A percentile compares a stretch with the other conserved stretches of the same genome.
Conservation (phyloP, 768 basidiomycete species). For the Scleroderma citrinum region DNA sequence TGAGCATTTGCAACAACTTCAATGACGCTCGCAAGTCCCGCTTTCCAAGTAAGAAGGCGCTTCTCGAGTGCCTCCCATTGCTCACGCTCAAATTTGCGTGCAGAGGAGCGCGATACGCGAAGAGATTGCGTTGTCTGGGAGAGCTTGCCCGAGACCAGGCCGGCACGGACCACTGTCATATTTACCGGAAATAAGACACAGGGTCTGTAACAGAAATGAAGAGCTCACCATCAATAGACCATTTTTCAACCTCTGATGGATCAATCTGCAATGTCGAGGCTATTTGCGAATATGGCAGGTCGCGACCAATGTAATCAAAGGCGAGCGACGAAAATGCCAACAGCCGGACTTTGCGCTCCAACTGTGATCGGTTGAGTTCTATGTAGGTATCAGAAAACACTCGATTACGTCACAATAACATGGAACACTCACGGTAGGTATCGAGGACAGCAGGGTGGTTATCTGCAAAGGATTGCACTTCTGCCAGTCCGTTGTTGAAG, state of each 20-base stretch:
- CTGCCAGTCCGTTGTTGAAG: constrained; percentile 54
- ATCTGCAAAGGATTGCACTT: constrained; percentile 57
- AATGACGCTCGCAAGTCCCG: constrained; percentile 60
- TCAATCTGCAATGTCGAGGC: constrained; percentile 63
- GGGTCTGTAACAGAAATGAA: not conserved
- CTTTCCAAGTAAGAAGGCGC: constrained; percentile 72
- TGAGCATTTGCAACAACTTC: constrained; percentile 61
- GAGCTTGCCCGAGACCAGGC: constrained; percentile 75
- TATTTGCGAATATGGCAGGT: constrained; percentile 66
- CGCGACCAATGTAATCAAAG: constrained; percentile 69
- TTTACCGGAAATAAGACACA: not conserved
- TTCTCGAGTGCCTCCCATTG: constrained; percentile 80
- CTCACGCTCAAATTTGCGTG: constrained; percentile 67
- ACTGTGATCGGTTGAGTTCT: constrained; percentile 53
- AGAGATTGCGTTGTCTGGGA: constrained; percentile 74
- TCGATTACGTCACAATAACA: not conserved
- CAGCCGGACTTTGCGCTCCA: constrained; percentile 77
- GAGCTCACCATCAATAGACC: constrained; percentile 76
- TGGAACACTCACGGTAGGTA: constrained; percentile 47
- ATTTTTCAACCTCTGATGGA: constrained; percentile 66
- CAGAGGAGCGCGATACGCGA: constrained; percentile 65
- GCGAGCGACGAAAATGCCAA: constrained; percentile 71
- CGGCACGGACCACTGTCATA: constrained; percentile 66
- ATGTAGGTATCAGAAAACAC: not conserved
- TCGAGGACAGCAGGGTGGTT: constrained; percentile 44